phyloP scores from a whole-genome alignment of 2,329 filamentous ascomycete genomes.

The Pseudogymnoascus sp. region DNA sequence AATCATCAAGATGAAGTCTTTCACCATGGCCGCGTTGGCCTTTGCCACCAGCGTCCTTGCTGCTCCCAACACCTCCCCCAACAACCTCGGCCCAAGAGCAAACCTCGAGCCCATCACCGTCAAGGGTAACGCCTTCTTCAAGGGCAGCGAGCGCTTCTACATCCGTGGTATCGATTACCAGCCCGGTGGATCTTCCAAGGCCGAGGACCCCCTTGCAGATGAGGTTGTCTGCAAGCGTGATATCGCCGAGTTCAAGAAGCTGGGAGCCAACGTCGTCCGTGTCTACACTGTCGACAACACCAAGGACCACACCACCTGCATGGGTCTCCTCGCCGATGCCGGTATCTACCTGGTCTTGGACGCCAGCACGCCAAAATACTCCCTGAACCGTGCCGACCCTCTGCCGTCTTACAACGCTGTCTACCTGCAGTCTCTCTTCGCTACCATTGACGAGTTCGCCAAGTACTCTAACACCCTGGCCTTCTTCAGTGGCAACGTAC shows the following conservation, averaged over 20 bases:
- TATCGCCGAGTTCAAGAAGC: constrained; percentile 67
- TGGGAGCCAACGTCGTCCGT: constrained; percentile 87
- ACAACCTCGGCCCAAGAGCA: not conserved
- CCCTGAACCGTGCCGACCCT: constrained; percentile 69
- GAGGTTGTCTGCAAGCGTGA: constrained; percentile 68
- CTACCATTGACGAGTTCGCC: constrained; percentile 71
- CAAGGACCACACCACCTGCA: constrained; percentile 74
- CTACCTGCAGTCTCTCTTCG: constrained; percentile 72
- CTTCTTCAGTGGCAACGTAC: constrained; percentile 86
- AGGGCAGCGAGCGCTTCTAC: constrained; percentile 49
- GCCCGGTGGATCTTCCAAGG: constrained; percentile 54
- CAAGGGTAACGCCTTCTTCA: constrained; percentile 7
- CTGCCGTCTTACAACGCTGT: constrained; percentile 66
- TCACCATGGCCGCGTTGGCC: not conserved
- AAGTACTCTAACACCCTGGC: constrained; percentile 88
- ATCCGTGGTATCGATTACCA: constrained; percentile 96
- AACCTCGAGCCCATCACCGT: not conserved
- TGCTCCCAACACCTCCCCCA: not conserved
- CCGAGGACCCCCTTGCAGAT: constrained; percentile 75
- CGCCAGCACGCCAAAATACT: constrained; percentile 69
- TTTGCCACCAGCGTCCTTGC: not conserved
- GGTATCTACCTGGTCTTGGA: constrained; percentile 96
- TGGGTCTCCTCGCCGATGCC: constrained; percentile 70
- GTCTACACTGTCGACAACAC: constrained; percentile 87
- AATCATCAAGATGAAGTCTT: constrained; percentile 6